These are phyloP conservation scores for Capillidium rhysosporum DNA, from an alignment of 371 early-diverging fungal genomes.

Conservation along the genomic window DNA sequence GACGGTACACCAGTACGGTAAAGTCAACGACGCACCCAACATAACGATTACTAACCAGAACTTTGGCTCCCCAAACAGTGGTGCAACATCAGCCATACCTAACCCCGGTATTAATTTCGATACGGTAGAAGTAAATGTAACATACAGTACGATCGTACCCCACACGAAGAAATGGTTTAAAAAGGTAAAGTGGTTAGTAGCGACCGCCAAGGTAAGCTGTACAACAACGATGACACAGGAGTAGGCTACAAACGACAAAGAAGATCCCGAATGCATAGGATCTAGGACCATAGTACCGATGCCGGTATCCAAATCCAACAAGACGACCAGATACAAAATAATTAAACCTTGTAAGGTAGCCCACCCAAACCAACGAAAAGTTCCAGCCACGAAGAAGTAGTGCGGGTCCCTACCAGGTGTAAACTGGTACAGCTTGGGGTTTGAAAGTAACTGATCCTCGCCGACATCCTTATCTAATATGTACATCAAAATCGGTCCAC, in stretches of 20 bases:
- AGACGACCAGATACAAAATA: not conserved
- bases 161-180: not conserved
- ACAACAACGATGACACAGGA: not conserved
- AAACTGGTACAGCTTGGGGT: conserved; percentile 3
- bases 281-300: not conserved
- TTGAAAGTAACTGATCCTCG: not conserved
- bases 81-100: not conserved
- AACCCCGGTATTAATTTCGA: not conserved
- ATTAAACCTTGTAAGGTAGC: conserved; percentile 1
- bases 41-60: not conserved
- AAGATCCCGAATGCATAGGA: not conserved
- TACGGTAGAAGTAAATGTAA: not conserved
- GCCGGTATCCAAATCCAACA: not conserved
- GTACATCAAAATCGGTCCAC: conserved; percentile 47
- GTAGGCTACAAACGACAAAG: conserved; percentile 1
- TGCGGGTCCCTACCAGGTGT: conserved; percentile 4
- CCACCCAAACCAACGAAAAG: conserved; percentile 6
- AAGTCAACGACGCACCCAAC: not conserved
- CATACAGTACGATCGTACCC: conserved; percentile 2
- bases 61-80: not conserved
- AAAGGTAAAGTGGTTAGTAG: conserved; percentile 5
- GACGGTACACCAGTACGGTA: not conserved
- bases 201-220: conserved; percentile 3
- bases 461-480: conserved; percentile 6
- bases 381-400: not conserved